Base-by-base conservation (phyloP, 768 basidiomycete genomes). In the Auriscalpium microsporum region DNA sequence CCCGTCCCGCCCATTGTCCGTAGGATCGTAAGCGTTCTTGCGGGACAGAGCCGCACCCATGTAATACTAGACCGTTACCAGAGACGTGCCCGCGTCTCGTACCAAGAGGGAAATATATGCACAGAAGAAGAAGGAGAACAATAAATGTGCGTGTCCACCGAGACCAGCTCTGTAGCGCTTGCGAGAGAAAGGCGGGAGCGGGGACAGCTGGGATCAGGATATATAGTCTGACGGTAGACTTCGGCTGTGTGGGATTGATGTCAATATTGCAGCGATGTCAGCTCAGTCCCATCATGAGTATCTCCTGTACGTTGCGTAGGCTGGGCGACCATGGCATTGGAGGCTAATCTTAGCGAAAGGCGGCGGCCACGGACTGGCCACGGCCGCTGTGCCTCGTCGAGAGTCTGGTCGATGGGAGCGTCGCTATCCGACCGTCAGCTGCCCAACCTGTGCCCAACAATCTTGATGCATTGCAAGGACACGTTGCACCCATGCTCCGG, bases 121-220 rank as follows among this genome's bases (percentile, higher is more conserved):
- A 71, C 63, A 62, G 78, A 76, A 78, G 67, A 62, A 67, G 16
- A 36, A 8, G 34, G 49, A 17, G n/a, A 11, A 28, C 49, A 37
- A 28, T 2, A 28, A 3, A 28, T 28, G 28, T 4, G 49, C 40
- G 40, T 14, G 40, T 9, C 14, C 40, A 14, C 40, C 8, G 40
- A 50, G 49, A n/a, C 49, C 34, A 38, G 49, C 49, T 50, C 49
- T 37, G 49, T n/a, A 34, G 35, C 33, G 40, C 14, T 17, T 35
- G 35, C 9, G 34, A 50, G 37, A 23, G 49, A 19, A 50, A 8
- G 28, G 28, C 16, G 16, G 10, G 47, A 33, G 47, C 17, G 8
- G 17, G 3, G 40, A 42, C 1, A 13, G 6, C 17, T 14, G 17
- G 6, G 40, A 42, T 42, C 40, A 17, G 40, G 13, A 42, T 42